Evolutionary conservation across 1,139 yeast species (phyloP).

Genomic region (Meyerozyma athensensis): DNA sequence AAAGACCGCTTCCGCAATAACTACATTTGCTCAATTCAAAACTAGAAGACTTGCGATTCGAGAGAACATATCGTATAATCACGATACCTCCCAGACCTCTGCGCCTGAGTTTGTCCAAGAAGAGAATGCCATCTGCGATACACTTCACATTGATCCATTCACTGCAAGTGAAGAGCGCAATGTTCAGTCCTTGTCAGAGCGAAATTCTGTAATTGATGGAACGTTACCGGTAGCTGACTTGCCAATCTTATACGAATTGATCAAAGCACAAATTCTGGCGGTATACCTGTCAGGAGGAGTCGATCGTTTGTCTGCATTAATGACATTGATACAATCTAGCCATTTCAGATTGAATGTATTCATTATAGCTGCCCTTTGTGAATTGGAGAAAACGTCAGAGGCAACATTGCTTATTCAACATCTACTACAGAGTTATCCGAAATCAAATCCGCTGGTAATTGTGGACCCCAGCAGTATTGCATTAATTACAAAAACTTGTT

Average conservation of each 20-base stretch:
- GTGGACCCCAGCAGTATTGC: conserved; percentile 19
- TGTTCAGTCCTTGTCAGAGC: conserved; percentile 19
- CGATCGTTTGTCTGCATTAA: conserved; percentile 7
- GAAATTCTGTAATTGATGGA: conserved; percentile 26
- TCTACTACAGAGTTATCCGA: conserved; percentile 15
- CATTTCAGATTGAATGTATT: conserved; percentile 26
- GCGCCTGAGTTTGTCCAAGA: conserved; percentile 16
- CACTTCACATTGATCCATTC: conserved; percentile 14
- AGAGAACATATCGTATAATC: conserved; percentile 11
- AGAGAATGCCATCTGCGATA: conserved; percentile 17
- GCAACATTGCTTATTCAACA: conserved; percentile 23
- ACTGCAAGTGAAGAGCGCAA: conserved; percentile 28
- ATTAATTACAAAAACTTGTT: conserved; percentile 11
- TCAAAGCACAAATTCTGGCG: conserved; percentile 10
- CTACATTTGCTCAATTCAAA: conserved; percentile 17
- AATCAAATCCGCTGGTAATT: conserved; percentile 8
- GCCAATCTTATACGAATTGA: conserved; percentile 24
- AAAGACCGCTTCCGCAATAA: conserved; percentile 10
- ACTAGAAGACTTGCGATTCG: conserved; percentile 26
- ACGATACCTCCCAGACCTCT: conserved; percentile 9
- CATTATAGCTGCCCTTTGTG: conserved; percentile 25
- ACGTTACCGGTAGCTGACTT: conserved; percentile 24
- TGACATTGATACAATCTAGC: conserved; percentile 17
- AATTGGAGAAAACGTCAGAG: conserved; percentile 19
- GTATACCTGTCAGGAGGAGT: neutral